phyloP scores from a whole-genome alignment of 257 asterid species.

The Gentiana dahurica region DNA sequence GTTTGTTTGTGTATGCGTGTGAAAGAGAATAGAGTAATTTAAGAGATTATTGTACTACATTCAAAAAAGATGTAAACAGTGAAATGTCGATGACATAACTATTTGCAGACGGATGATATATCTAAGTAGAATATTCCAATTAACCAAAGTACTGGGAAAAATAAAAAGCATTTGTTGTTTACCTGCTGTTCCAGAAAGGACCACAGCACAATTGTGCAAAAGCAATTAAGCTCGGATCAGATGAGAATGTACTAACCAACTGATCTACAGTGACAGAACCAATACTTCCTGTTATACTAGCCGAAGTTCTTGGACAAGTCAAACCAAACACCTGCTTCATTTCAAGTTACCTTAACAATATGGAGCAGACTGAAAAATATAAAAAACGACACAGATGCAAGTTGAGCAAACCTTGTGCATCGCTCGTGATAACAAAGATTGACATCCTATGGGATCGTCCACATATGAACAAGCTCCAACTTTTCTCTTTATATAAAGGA shows the following conservation, averaged over 20 bases:
- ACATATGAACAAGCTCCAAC: slow-evolving; percentile 93
- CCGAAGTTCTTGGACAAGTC: slow-evolving; percentile 38
- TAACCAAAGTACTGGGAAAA: no score
- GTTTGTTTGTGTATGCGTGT: no score
- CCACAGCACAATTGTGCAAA: slow-evolving; percentile 87
- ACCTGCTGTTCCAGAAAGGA: slow-evolving; percentile 70
- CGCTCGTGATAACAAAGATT: slow-evolving; percentile 84
- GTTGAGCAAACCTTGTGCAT: slow-evolving; percentile 67
- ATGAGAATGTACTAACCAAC: slow-evolving; percentile 85
- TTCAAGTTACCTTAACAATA: slow-evolving; percentile 14
- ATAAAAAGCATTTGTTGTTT: slow-evolving; percentile 2
- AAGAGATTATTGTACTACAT: background rate
- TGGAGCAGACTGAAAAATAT: slow-evolving; percentile 7
- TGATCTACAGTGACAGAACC: slow-evolving; percentile 72
- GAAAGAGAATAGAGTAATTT: no score
- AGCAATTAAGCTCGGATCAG: slow-evolving; percentile 91
- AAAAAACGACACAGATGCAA: slow-evolving; percentile 6
- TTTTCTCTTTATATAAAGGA: slow-evolving; percentile 81
- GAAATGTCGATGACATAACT: background rate
- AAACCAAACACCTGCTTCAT: slow-evolving; percentile 62
- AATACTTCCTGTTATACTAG: slow-evolving; percentile 21
- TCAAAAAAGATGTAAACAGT: background rate
- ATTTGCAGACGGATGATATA: background rate
- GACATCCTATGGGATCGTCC: slow-evolving; percentile 96
- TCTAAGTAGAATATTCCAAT: no score